Conservation (phyloP, 371 early-diverging fungal genomes). For the Conidiobolus incongruus region DNA sequence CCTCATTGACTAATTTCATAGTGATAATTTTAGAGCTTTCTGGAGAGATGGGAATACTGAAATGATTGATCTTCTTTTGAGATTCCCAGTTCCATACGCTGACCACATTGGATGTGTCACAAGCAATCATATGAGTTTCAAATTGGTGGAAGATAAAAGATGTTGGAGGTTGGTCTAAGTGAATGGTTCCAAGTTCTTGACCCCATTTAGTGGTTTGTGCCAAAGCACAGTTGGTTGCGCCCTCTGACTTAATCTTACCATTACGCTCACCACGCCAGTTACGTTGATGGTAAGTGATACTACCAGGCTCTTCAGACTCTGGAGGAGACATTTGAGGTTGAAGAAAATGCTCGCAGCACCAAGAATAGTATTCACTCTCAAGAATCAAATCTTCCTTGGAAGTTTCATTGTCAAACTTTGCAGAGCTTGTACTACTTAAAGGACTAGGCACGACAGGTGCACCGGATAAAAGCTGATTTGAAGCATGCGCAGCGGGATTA, state of each 20-base stretch:
- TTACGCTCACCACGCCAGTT: slow-evolving; percentile 56
- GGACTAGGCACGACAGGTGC: background rate
- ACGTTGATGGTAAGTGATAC: slow-evolving; percentile 48
- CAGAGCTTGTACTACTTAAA: slow-evolving; percentile 2
- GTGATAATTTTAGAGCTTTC: slow-evolving; percentile 37
- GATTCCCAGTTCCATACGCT: slow-evolving; percentile 64
- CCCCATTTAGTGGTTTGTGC: slow-evolving; percentile 30
- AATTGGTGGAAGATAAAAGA: slow-evolving; percentile 44
- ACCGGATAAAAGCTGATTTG: background rate
- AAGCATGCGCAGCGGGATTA: background rate
- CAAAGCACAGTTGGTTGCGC: slow-evolving; percentile 20
- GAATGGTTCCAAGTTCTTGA: slow-evolving; percentile 23
- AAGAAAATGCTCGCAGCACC: slow-evolving; percentile 73
- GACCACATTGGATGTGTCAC: slow-evolving; percentile 33
- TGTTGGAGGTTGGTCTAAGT: slow-evolving; percentile 29
- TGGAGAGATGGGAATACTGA: slow-evolving; percentile 34
- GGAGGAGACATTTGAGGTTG: slow-evolving; percentile 72
- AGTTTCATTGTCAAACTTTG: slow-evolving; percentile 5
- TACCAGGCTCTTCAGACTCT: slow-evolving; percentile 65
- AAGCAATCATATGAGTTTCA: slow-evolving; percentile 48
- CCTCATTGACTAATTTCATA: slow-evolving; percentile 74
- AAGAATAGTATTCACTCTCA: slow-evolving; percentile 47
- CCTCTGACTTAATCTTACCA: slow-evolving; percentile 32
- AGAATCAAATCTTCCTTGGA: slow-evolving; percentile 15
- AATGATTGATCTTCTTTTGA: slow-evolving; percentile 31